Conservation (phyloP, 768 basidiomycete species). For the Exidia glandulosa region DNA sequence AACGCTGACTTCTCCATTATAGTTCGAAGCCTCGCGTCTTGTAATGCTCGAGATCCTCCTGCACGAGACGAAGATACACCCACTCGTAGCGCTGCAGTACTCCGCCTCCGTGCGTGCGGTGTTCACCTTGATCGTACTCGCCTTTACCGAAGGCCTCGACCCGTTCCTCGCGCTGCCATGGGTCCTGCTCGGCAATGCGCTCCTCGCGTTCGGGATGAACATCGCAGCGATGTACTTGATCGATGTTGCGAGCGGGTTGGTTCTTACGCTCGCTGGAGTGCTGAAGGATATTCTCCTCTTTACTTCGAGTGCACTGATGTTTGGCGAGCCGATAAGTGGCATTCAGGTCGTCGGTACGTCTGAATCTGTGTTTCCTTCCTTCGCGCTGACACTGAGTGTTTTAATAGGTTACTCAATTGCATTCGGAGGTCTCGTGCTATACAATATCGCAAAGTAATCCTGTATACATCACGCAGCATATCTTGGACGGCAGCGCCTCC, state of each 20-base stretch:
- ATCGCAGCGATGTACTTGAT: constrained; percentile 92
- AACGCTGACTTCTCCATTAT: constrained; percentile 1
- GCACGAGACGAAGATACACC: constrained; percentile 96
- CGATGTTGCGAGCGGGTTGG: constrained; percentile 73
- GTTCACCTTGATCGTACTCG: constrained; percentile 77
- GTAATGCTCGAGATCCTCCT: constrained; percentile 94
- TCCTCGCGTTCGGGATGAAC: constrained; percentile 80
- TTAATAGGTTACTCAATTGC: constrained; percentile 78
- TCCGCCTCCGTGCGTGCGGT: constrained; percentile 91
- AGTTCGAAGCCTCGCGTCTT: constrained; percentile 90
- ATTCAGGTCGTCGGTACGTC: constrained; percentile 68
- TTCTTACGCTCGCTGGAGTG: constrained; percentile 88
- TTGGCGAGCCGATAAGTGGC: constrained; percentile 70
- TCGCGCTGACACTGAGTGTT: constrained; percentile 1
- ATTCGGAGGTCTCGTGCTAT: constrained; percentile 70
- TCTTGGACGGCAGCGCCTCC: no score
- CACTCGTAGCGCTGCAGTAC: constrained; percentile 89
- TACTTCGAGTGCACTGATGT: constrained; percentile 77
- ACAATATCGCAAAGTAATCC: constrained; percentile 55
- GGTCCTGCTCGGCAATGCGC: constrained; percentile 74
- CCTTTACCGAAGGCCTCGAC: constrained; percentile 84
- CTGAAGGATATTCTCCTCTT: constrained; percentile 96
- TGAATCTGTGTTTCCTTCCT: not conserved
- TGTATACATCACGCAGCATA: no score
- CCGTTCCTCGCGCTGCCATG: constrained; percentile 67